Evolutionary conservation across 768 basidiomycete species (phyloP).

Genomic region (Russula sp.): DNA sequence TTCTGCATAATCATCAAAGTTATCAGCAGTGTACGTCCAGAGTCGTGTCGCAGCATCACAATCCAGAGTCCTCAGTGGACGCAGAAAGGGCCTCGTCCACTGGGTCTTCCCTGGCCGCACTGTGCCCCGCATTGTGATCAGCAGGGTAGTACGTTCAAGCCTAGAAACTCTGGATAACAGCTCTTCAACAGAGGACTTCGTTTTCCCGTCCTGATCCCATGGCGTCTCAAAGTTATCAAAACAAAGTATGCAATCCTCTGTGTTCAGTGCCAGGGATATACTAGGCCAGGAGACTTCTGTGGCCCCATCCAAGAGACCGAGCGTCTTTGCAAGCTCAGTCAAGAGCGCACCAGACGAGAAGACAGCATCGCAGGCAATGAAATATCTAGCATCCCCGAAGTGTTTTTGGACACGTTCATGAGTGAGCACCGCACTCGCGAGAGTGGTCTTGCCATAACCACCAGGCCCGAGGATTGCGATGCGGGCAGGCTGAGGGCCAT

Average conservation of each 20-base stretch:
- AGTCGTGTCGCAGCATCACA: neutral
- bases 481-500: too few species aligned
- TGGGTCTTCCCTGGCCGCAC: neutral
- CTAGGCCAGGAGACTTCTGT: neutral
- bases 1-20: too few species aligned
- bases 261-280: neutral
- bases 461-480: too few species aligned
- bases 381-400: neutral
- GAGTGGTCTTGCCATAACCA: neutral
- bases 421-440: neutral
- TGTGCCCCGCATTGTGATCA: conserved; percentile 11
- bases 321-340: neutral
- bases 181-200: neutral
- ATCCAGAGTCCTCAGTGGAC: neutral
- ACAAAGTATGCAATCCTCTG: conserved; percentile 25
- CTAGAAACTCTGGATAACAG: neutral
- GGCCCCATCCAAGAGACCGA: neutral
- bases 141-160: neutral
- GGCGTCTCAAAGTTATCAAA: conserved; percentile 38
- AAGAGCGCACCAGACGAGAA: neutral
- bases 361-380: neutral
- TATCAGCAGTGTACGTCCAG: too few species aligned
- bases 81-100: conserved; percentile 4
- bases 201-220: conserved; percentile 25
- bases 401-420: neutral